Conservation (phyloP, 306 rosid species). For the Luffa aegyptiaca region DNA sequence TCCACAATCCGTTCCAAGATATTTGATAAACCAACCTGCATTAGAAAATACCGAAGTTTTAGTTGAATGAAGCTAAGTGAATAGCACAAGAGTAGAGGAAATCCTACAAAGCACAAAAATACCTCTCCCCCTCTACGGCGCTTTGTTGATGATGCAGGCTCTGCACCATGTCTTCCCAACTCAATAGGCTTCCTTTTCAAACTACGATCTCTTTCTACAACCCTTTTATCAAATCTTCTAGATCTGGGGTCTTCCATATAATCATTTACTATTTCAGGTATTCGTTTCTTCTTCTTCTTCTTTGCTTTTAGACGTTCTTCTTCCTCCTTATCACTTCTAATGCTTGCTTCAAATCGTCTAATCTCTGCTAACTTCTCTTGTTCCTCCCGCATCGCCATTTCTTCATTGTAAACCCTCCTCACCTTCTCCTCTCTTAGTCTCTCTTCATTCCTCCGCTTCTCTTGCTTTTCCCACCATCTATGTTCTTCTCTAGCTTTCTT, state of each 20-base stretch:
- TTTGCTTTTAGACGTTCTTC: conserved; percentile 78
- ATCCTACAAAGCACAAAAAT: conserved; percentile 25
- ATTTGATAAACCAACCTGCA: conserved; percentile 89
- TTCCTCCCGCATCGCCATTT: conserved; percentile 54
- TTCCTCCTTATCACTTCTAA: conserved; percentile 84
- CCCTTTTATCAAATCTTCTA: conserved; percentile 61
- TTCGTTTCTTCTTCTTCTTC: conserved; percentile 52
- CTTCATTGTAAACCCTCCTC: conserved; percentile 52
- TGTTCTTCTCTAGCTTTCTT: conserved; percentile 51
- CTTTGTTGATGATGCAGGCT: conserved; percentile 44
- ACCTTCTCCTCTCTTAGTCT: conserved; percentile 48
- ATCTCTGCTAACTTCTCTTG: conserved; percentile 57
- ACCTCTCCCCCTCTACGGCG: conserved; percentile 98
- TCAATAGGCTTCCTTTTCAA: conserved; percentile 57
- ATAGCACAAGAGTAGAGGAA: background rate
- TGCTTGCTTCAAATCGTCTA: conserved; percentile 56
- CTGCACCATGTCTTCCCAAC: conserved; percentile 50
- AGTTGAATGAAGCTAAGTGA: background rate
- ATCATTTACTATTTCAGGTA: conserved; percentile 46
- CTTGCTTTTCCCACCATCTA: conserved; percentile 73
- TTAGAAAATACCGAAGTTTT: background rate
- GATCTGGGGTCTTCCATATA: conserved; percentile 56
- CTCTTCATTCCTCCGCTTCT: conserved; percentile 49
- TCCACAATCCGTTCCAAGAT: conserved; percentile 86
- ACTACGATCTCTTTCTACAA: conserved; percentile 56